phyloP scores from a whole-genome alignment of 805 yeast species.

The Clavispora asparagi region DNA sequence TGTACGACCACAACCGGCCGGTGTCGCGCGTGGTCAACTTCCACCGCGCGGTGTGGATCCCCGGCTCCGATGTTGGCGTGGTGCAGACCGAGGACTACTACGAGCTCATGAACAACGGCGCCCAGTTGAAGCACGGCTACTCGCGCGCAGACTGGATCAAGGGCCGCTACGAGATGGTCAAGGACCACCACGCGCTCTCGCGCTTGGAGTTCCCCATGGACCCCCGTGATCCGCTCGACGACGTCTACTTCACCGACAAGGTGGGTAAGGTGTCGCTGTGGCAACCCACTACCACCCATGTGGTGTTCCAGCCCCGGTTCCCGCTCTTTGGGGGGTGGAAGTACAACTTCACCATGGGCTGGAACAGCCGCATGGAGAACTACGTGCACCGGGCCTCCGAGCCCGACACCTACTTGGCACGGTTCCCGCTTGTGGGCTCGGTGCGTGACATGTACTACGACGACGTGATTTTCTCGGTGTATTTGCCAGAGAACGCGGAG shows the following conservation, averaged over 20 bases:
- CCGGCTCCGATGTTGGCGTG: constrained; percentile 69
- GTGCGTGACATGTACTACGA: constrained; percentile 68
- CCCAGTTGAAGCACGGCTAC: constrained; percentile 63
- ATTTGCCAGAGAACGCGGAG: constrained; percentile 84
- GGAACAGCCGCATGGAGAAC: constrained; percentile 59
- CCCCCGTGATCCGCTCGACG: constrained; percentile 28
- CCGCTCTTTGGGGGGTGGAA: constrained; percentile 98
- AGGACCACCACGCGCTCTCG: constrained; percentile 55
- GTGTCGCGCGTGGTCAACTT: constrained; percentile 54
- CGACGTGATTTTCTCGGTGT: constrained; percentile 52
- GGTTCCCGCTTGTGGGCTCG: constrained; percentile 70
- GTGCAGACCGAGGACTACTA: constrained; percentile 80
- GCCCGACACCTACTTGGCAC: constrained; percentile 45
- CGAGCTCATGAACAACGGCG: constrained; percentile 73
- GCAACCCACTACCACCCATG: constrained; percentile 34
- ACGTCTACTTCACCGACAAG: constrained; percentile 76
- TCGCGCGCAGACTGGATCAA: constrained; percentile 75
- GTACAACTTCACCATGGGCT: constrained; percentile 93
- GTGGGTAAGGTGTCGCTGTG: constrained; percentile 93
- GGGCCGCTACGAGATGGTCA: constrained; percentile 42
- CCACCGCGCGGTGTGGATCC: constrained; percentile 79
- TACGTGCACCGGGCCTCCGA: constrained; percentile 41
- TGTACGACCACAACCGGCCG: constrained; percentile 64
- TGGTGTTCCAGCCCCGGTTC: constrained; percentile 76
- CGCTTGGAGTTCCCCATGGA: constrained; percentile 54